phyloP scores from a whole-genome alignment of 1,284 basidiomycete genomes.

The Chondrostereum purpureum region DNA sequence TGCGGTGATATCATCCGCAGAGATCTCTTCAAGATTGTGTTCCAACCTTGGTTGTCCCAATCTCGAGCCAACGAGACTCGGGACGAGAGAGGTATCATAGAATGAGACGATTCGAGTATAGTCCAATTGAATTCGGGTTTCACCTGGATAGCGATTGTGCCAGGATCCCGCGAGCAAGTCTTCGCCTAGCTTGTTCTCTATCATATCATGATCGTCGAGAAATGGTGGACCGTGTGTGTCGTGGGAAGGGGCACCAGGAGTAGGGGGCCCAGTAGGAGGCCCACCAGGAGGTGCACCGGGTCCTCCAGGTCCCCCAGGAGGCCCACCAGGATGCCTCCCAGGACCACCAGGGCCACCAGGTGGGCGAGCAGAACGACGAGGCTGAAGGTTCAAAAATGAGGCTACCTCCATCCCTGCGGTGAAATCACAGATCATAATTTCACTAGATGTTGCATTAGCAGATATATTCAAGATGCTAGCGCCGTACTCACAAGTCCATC shows the following conservation, averaged over 20 bases:
- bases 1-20: slow-evolving; percentile 12
- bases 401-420: slow-evolving; percentile 31
- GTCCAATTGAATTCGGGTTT: slow-evolving; percentile 35
- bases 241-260: not conserved
- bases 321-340: slow-evolving; percentile 1
- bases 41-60: slow-evolving; percentile 23
- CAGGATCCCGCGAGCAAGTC: slow-evolving; percentile 30
- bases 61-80: slow-evolving; percentile 27
- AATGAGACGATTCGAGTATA: slow-evolving; percentile 34
- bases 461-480: not conserved
- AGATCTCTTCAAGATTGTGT: slow-evolving; percentile 25
- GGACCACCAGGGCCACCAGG: too few relatives aligned
- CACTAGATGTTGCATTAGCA: slow-evolving; percentile 23
- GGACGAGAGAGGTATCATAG: slow-evolving; percentile 32
- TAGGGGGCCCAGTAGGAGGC: not conserved
- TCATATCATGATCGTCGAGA: not conserved
- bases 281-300: not conserved
- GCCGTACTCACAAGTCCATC: slow-evolving; percentile 36
- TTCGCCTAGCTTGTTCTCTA: slow-evolving; percentile 11
- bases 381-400: slow-evolving; percentile 23
- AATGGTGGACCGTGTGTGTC: slow-evolving; percentile 9
- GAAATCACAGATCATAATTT: slow-evolving; percentile 48
- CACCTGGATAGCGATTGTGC: slow-evolving; percentile 37
- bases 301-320: slow-evolving; percentile 1
- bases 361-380: not conserved